Base-by-base conservation (phyloP, 768 basidiomycete species). In the Lentinula detonsa region DNA sequence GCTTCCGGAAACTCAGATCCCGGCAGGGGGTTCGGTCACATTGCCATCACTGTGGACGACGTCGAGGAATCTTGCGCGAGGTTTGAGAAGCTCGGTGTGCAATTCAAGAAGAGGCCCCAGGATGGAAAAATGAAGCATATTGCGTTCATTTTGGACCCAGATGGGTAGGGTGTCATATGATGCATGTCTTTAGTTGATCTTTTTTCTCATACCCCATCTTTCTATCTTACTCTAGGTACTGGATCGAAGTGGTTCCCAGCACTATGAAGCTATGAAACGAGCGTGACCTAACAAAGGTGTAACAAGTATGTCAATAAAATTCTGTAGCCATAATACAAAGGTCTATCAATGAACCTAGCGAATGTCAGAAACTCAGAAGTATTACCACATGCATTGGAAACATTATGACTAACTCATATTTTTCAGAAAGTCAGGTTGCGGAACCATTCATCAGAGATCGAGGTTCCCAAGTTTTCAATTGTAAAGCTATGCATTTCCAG, bases 111-210 rank as follows among this genome's bases (percentile, higher is more conserved):
- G 79, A 82, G 81, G 64, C 87, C 85, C 15, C 83, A 80, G 1
- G 95, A 96, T 59, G 94, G 95, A 10, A 89, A 78, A 72, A 95
- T 98, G 90, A 87, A 71, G 74, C 56, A 89, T 65, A 90, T 94
- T 54, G 93, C 92, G 1, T 94, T 94, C 71, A 82, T 90, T 64
- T 72, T 92, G 74, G 91, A 93, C 72, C 91, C 91, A 33, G 91
- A 93, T 75, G 88, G 89, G 85, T 91, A 69, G 28, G 28, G 28
- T 64, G 61, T 54, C 35, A 13, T 35, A 16, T 15, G 5, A 57
- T 51, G 34, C 61, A 28, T 31, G 50, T 43, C 43, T n/a, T 31
- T 33, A 13, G 35, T 39, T 39, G 46, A 48, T 4, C 21, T 18
- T 18, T 28, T 31, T 18, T 7, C 2, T 10, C 35, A 49, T 13